These are phyloP conservation scores for Calendula officinalis DNA, from an alignment of 129 eudicot species.

Conservation along the genomic window DNA sequence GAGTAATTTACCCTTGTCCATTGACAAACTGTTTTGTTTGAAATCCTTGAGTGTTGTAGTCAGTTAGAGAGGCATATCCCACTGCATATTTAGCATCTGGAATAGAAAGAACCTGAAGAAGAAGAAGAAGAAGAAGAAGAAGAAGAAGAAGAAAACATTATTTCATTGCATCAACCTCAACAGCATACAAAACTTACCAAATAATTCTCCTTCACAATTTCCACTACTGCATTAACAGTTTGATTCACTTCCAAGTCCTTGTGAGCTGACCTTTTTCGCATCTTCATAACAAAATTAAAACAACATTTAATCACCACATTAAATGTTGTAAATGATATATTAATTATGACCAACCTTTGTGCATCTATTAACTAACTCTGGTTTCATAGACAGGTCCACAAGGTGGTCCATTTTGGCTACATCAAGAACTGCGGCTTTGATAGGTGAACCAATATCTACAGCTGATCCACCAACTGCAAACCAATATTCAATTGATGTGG, in stretches of 20 bases:
- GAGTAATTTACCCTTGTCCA: constrained; percentile 58
- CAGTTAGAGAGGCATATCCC: constrained; percentile 77
- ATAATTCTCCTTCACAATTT: constrained; percentile 81
- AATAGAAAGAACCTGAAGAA: constrained; percentile 73
- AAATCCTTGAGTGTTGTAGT: constrained; percentile 79
- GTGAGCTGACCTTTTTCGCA: constrained; percentile 66
- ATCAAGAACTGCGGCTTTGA: constrained; percentile 78
- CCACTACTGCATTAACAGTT: constrained; percentile 71
- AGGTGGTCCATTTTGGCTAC: constrained; percentile 76
- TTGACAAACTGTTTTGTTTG: constrained; percentile 48
- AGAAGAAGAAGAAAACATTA: too few species aligned
- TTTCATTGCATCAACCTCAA: too few species aligned
- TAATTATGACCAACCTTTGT: constrained; percentile 37
- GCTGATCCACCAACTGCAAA: constrained; percentile 60
- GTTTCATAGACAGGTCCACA: constrained; percentile 80
- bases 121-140: too few species aligned
- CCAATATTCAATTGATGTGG: constrained; percentile 30
- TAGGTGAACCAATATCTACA: constrained; percentile 51
- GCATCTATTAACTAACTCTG: constrained; percentile 49
- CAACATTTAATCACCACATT: neutral
- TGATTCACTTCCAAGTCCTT: constrained; percentile 75
- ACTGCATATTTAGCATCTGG: constrained; percentile 52
- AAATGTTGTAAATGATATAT: neutral
- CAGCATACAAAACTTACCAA: constrained; percentile 43
- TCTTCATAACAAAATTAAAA: constrained; percentile 37